Percentiles rank a stretch among this genome's conserved stretches.
phyloP scores from a whole-genome alignment of 2,329 filamentous ascomycete genomes.

The Trichoderma hamatum region DNA sequence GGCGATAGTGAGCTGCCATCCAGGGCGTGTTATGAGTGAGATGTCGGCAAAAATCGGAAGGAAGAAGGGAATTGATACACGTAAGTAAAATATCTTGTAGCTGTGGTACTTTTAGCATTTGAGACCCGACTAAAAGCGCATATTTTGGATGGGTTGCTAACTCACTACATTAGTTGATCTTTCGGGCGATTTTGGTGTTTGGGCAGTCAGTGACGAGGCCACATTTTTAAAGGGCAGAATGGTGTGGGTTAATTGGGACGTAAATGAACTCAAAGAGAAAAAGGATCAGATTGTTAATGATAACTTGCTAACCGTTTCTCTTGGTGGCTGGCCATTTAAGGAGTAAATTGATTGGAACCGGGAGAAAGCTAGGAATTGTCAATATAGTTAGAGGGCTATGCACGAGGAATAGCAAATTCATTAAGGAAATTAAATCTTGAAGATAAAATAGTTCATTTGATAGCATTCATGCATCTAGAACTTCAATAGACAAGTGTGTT shows the following conservation, averaged over 20 bases:
- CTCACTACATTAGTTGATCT: background rate
- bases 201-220: background rate
- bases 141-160: background rate
- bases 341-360: background rate
- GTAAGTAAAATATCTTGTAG: background rate
- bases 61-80: background rate
- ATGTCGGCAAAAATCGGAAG: background rate
- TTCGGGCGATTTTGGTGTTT: background rate
- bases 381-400: background rate
- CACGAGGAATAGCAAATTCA: background rate
- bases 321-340: background rate
- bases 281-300: background rate
- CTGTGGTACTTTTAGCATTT: background rate
- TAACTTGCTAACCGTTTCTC: background rate
- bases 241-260: background rate
- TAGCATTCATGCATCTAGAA: background rate
- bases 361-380: background rate
- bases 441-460: background rate
- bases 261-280: background rate
- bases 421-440: accelerated
- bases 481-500: background rate
- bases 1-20: background rate
- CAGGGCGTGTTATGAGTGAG: background rate
- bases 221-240: background rate
- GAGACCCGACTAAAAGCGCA: too few species aligned